A percentile compares a stretch with the other conserved stretches of the same genome.
phyloP scores from a whole-genome alignment of 805 yeast genomes.

The Ogataea dorogensis region DNA sequence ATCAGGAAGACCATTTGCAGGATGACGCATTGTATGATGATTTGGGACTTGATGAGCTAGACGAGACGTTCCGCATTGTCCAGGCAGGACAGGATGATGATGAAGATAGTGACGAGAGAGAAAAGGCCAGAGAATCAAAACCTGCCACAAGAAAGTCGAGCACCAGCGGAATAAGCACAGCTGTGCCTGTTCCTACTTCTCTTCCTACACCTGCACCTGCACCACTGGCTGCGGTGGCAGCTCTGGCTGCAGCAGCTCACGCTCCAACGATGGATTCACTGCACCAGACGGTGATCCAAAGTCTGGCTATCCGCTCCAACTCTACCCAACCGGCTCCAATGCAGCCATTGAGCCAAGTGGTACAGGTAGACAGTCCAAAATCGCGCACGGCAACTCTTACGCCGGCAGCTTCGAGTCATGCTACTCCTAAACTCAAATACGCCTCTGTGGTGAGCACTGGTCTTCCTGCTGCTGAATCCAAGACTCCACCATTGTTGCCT shows the following conservation, averaged over 20 bases:
- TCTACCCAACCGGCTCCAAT: slow-evolving; percentile 1
- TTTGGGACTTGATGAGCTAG: slow-evolving; percentile 61
- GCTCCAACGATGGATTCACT: slow-evolving; percentile 4
- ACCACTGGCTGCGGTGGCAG: slow-evolving; percentile 11
- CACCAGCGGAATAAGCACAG: too few relatives aligned
- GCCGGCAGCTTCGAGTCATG: slow-evolving; percentile 16
- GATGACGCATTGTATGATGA: slow-evolving; percentile 92
- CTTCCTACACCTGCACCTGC: slow-evolving; percentile 15
- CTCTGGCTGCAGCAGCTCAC: slow-evolving; percentile 10
- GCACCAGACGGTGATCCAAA: slow-evolving; percentile 2
- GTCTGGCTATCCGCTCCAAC: slow-evolving; percentile 2
- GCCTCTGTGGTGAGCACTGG: slow-evolving; percentile 29
- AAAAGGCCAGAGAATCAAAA: slow-evolving; percentile 7
- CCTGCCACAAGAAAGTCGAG: slow-evolving; percentile 9
- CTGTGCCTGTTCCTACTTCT: not conserved
- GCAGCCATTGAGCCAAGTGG: slow-evolving; percentile 1
- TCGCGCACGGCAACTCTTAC: slow-evolving; percentile 16
- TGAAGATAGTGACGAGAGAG: slow-evolving; percentile 7
- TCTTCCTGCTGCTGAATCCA: slow-evolving; percentile 13
- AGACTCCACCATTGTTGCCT: slow-evolving; percentile 12
- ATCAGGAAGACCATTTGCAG: slow-evolving; percentile 90
- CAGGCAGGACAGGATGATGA: slow-evolving; percentile 12
- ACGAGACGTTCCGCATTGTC: slow-evolving; percentile 30
- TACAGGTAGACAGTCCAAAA: slow-evolving; percentile 20
- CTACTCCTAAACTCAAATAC: slow-evolving; percentile 41